A percentile compares a stretch with the other conserved stretches of the same genome.
Evolutionary conservation across 768 basidiomycete species (phyloP).

Genomic region (Boletus tylopilopsis): DNA sequence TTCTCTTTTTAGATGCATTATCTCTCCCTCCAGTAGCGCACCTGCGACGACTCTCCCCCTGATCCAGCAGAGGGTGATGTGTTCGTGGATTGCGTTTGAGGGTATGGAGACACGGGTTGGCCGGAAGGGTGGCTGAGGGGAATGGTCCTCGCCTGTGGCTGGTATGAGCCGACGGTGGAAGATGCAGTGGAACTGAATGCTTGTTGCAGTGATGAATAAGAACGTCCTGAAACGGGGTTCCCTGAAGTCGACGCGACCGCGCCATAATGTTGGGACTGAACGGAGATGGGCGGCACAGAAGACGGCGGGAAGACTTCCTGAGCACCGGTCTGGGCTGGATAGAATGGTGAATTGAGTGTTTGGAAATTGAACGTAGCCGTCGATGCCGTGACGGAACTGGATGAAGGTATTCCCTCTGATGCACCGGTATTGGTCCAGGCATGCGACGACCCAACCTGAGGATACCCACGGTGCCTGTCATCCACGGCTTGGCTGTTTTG

Average conservation of each 20-base stretch:
- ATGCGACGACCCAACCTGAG: slow-evolving; percentile 23
- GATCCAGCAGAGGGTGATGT: slow-evolving; percentile 28
- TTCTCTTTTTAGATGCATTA: slow-evolving; percentile 9
- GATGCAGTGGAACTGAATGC: slow-evolving; percentile 19
- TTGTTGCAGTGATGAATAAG: slow-evolving; percentile 28
- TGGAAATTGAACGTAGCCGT: slow-evolving; percentile 39
- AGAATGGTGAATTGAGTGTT: slow-evolving; percentile 57
- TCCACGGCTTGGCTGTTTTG: slow-evolving; percentile 24
- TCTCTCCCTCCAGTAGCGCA: slow-evolving; percentile 27
- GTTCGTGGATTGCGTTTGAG: slow-evolving; percentile 22
- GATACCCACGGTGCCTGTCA: slow-evolving; percentile 31
- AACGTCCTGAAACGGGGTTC: slow-evolving; percentile 23
- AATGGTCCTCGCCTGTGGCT: slow-evolving; percentile 22
- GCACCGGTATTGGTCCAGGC: slow-evolving; percentile 18
- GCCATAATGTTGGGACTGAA: slow-evolving; percentile 29
- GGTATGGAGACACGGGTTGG: slow-evolving; percentile 25
- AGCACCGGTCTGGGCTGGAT: slow-evolving; percentile 38
- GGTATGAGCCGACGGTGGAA: slow-evolving; percentile 21
- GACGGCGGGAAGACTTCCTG: slow-evolving; percentile 31
- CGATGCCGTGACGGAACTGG: slow-evolving; percentile 18
- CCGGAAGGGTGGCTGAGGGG: slow-evolving; percentile 17
- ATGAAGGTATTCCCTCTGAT: slow-evolving; percentile 24
- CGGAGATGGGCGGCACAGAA: slow-evolving; percentile 31
- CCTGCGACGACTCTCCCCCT: slow-evolving; percentile 24
- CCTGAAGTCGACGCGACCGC: slow-evolving; percentile 19